Conservation (phyloP, 495 filamentous ascomycete species). For the Acidomyces sp. region DNA sequence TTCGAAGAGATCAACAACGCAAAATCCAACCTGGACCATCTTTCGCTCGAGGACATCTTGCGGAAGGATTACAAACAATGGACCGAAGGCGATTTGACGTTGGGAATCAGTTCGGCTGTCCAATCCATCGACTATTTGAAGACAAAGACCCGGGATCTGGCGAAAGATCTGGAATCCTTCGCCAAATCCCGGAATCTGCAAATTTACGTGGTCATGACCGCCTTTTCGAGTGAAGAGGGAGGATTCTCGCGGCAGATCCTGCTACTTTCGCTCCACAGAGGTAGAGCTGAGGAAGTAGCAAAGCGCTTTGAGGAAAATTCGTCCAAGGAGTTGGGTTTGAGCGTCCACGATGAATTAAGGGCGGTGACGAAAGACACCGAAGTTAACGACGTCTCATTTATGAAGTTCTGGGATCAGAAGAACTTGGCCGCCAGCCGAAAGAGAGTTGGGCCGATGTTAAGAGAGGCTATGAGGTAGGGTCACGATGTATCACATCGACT, state of each 20-base stretch:
- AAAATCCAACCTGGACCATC: slow-evolving; percentile 55
- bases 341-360: slow-evolving; percentile 1
- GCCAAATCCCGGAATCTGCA: slow-evolving; percentile 45
- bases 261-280: slow-evolving; percentile 27
- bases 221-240: slow-evolving; percentile 38
- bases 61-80: slow-evolving; percentile 91
- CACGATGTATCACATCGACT: too few species aligned
- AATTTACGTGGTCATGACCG: slow-evolving; percentile 67
- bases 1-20: slow-evolving; percentile 50
- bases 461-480: slow-evolving; percentile 37
- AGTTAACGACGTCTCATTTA: neutral
- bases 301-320: slow-evolving; percentile 43
- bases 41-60: slow-evolving; percentile 62
- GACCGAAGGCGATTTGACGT: slow-evolving; percentile 42
- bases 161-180: slow-evolving; percentile 35
- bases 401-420: slow-evolving; percentile 39
- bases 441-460: slow-evolving; percentile 73
- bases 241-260: slow-evolving; percentile 62
- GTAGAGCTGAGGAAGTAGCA: slow-evolving; percentile 38
- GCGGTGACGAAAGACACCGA: too few species aligned
- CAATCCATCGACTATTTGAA: slow-evolving; percentile 52
- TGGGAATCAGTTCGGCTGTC: slow-evolving; percentile 68
- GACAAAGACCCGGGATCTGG: slow-evolving; percentile 37
- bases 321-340: slow-evolving; percentile 27
- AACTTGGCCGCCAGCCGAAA: slow-evolving; percentile 64